These are phyloP conservation scores for Penicillium sp. DNA, from an alignment of 2,329 filamentous ascomycete genomes.

Conservation along the genomic window DNA sequence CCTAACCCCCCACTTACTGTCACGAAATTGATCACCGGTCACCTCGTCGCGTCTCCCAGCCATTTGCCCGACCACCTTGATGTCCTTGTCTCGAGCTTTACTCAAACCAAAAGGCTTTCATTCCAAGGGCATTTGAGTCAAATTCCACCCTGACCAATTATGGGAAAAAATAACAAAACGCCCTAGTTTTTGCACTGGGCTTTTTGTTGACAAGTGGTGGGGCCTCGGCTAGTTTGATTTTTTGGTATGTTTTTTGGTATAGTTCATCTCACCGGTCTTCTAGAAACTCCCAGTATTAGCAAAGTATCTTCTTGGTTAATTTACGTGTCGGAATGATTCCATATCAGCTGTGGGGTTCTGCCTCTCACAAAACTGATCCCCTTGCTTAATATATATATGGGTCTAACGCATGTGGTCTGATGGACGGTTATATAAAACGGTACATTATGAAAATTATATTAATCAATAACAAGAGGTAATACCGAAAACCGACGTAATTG, in stretches of 20 bases:
- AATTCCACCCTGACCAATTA: not conserved
- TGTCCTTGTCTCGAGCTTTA: not conserved
- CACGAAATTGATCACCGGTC: not conserved
- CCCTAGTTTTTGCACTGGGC: not conserved
- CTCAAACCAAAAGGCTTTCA: not conserved
- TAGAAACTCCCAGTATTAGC: not conserved
- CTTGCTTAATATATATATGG: constrained; percentile 1
- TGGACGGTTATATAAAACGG: not conserved
- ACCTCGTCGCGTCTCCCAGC: constrained; percentile 6
- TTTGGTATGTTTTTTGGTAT: not conserved
- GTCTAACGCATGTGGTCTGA: not conserved
- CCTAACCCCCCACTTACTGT: constrained; percentile 2
- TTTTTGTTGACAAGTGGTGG: constrained; percentile 5
- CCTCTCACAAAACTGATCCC: not conserved
- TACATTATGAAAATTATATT: not conserved
- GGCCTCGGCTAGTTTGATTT: constrained; percentile 1
- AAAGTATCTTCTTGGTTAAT: not conserved
- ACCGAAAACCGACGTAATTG: not conserved
- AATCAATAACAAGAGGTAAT: not conserved
- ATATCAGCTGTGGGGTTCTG: not conserved
- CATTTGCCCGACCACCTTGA: not conserved
- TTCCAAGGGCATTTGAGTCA: not conserved
- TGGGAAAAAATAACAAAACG: not conserved
- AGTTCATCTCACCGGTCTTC: not conserved
- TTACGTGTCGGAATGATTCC: not conserved